Base-by-base conservation (phyloP, 495 filamentous ascomycete species). In the Amniculicola lignicola region DNA sequence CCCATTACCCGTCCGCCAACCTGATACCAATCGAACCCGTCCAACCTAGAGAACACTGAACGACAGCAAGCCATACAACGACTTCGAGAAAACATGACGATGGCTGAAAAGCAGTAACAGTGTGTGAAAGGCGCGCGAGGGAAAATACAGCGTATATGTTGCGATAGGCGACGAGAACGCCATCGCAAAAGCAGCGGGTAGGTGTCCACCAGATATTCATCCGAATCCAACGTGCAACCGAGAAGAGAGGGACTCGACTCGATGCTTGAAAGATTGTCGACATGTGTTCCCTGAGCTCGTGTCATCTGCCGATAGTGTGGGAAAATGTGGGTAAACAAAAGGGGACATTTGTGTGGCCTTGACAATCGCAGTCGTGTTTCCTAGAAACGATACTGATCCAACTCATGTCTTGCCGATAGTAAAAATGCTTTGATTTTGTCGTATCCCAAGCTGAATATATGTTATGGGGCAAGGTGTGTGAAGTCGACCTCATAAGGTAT, bases 311-410 rank as follows among this genome's bases (percentile, higher is more conserved):
- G 42, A 51, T 44, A 24, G 36, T 54, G 22, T 50, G 44, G 29
- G 19, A 50, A 54, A 44, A 23, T 56, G 38, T 12, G 49, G 51
- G 39, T 61, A 55, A 51, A 61, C 58, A 56, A 61, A 28, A 51
- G 44, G 37, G 18, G 25, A 52, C 48, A 52, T n/a, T n/a, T n/a
- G n/a, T 51, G 29, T 40, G 7, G 9, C 19, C 37, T 18, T 9
- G 10, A 40, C 11, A 29, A 23, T 1, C 29, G 47, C 39, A 51
- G 33, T 42, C 18, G 19, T 41, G 15, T 7, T 59, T 52, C 37
- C 35, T 29, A 48, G 44, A 48, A 54, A 14, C 36, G 18, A 54
- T 51, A 24, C 28, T 31, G 38, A 23, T 16, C 51, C 58, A 61
- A 50, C 37, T 29, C 14, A 28, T 11, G 21, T 2, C 12, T 43